Percentiles rank a stretch among this genome's conserved stretches.
Conservation (phyloP, 2,329 filamentous ascomycete species). For the Fusarium acutatum region DNA sequence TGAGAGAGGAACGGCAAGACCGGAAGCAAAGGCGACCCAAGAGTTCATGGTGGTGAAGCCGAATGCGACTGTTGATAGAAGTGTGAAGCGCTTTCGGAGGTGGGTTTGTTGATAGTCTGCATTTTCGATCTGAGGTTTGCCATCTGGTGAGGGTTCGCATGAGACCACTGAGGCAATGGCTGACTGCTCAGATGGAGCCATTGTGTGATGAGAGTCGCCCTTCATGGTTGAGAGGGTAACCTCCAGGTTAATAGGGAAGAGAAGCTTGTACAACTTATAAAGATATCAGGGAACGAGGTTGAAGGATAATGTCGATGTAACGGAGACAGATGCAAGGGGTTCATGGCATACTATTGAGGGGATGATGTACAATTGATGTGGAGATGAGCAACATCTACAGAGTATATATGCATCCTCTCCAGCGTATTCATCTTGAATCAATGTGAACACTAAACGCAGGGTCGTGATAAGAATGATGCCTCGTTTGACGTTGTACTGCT, state of each 20-base stretch:
- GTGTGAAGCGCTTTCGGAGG: background rate
- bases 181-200: background rate
- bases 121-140: fast-evolving
- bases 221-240: background rate
- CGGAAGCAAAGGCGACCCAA: background rate
- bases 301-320: too few species aligned
- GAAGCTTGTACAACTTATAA: too few species aligned
- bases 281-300: too few species aligned
- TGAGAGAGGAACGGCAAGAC: background rate
- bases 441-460: fast-evolving
- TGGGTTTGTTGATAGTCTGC: background rate
- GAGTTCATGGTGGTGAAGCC: background rate
- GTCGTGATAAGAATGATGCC: background rate
- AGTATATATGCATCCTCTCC: background rate
- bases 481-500: background rate
- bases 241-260: too few species aligned
- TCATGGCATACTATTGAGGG: too few species aligned
- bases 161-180: background rate
- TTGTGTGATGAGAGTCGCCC: background rate
- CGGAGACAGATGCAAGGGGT: too few species aligned
- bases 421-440: fast-evolving
- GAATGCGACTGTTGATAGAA: background rate
- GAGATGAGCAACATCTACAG: background rate
- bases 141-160: background rate
- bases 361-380: background rate